These are phyloP conservation scores for Isatis tinctoria DNA, from an alignment of 345 rosid species.

Conservation along the genomic window DNA sequence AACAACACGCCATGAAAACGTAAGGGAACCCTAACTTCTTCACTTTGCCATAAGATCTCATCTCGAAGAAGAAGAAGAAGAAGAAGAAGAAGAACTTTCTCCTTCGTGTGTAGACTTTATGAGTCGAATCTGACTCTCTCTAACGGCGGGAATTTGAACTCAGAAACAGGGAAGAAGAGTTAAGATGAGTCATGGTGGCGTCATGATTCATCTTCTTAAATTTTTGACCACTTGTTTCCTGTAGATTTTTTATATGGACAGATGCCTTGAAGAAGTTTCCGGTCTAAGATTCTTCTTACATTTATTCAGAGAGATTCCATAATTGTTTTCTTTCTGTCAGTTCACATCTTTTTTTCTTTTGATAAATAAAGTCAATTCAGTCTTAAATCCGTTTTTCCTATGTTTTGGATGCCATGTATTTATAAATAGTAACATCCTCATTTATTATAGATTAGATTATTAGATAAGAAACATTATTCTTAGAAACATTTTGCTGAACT, in stretches of 20 bases:
- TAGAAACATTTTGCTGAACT: too few relatives aligned
- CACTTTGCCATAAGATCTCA: constrained; percentile 36
- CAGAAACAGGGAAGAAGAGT: background rate
- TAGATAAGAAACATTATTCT: too few relatives aligned
- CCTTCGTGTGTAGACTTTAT: background rate
- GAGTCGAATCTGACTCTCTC: background rate
- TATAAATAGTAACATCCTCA: too few relatives aligned
- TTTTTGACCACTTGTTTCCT: background rate
- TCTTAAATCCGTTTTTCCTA: background rate
- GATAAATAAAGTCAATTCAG: background rate
- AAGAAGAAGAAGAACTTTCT: background rate
- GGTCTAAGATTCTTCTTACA: background rate
- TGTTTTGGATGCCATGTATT: background rate
- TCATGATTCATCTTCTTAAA: background rate
- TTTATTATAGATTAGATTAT: too few relatives aligned
- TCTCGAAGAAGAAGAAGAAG: background rate
- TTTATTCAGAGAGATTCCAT: background rate
- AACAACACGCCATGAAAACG: constrained; percentile 37
- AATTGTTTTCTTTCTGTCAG: background rate
- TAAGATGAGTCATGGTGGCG: background rate
- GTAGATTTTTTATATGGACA: background rate
- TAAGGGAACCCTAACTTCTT: constrained; percentile 33
- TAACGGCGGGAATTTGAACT: background rate
- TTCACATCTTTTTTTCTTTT: background rate
- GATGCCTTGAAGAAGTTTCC: background rate